These are phyloP conservation scores for Dictyostelium capitatum DNA, from an alignment of 78 protist species.

Conservation along the genomic window DNA sequence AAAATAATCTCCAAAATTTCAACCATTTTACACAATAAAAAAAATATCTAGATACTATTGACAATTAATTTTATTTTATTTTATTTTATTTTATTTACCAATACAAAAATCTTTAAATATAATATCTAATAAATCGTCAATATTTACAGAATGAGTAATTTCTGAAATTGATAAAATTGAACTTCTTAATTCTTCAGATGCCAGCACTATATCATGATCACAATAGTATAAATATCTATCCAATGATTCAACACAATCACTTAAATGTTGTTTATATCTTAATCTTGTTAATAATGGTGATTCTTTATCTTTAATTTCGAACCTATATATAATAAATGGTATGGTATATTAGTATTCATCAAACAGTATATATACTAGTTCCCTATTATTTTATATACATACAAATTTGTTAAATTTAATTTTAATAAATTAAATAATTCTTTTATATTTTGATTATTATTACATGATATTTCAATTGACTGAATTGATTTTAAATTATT, in stretches of 20 bases:
- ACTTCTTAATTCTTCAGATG: conserved; percentile 86
- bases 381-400: neutral
- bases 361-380: neutral
- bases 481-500: conserved; percentile 18
- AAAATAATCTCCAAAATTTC: too few relatives aligned
- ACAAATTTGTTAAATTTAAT: conserved; percentile 17
- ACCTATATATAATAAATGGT: too few relatives aligned
- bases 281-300: conserved; percentile 74
- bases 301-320: conserved; percentile 46
- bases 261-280: conserved; percentile 77
- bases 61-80: too few relatives aligned
- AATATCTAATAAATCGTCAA: conserved; percentile 90
- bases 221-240: conserved; percentile 47
- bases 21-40: too few relatives aligned
- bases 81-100: conserved; percentile 93
- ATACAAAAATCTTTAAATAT: conserved; percentile 93
- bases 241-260: conserved; percentile 55
- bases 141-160: conserved; percentile 84
- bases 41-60: too few relatives aligned
- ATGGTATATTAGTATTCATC: too few relatives aligned
- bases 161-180: conserved; percentile 73
- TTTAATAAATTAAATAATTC: conserved; percentile 17
- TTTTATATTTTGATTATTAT: neutral
- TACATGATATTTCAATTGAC: conserved; percentile 45
- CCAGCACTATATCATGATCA: conserved; percentile 63